Evolutionary conservation across 176 grass and related monocot genomes (phyloP).

Genomic region (Stipa capillata): DNA sequence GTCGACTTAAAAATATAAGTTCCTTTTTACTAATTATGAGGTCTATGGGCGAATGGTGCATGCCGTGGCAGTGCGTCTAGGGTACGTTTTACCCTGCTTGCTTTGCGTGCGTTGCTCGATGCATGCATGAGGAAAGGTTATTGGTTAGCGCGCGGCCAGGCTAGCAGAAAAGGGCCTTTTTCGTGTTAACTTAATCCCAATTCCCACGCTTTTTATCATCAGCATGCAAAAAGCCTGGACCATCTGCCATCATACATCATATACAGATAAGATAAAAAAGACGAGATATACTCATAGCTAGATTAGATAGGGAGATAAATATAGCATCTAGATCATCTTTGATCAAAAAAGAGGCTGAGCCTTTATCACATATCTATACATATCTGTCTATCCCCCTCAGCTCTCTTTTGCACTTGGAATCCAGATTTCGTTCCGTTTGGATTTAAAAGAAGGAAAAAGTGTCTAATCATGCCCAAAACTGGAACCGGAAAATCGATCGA

Average conservation of each 20-base stretch:
- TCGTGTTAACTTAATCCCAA: slow-evolving; percentile 8
- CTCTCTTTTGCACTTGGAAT: slow-evolving; percentile 35
- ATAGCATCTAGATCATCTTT: slow-evolving; percentile 29
- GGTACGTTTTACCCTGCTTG: slow-evolving; percentile 14
- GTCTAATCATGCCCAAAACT: too few relatives aligned
- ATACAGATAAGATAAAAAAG: slow-evolving; percentile 40
- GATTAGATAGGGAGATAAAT: not conserved
- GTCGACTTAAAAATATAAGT: too few relatives aligned
- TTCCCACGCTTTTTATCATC: slow-evolving; percentile 48
- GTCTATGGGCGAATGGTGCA: too few relatives aligned
- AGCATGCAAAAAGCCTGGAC: slow-evolving; percentile 32
- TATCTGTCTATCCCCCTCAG: not conserved
- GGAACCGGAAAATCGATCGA: too few relatives aligned
- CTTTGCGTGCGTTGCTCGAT: not conserved
- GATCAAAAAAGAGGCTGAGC: slow-evolving; percentile 26
- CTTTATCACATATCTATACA: slow-evolving; percentile 25
- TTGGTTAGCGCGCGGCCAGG: not conserved
- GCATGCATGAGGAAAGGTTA: slow-evolving; percentile 37
- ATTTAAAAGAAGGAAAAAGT: not conserved
- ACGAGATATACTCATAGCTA: slow-evolving; percentile 10
- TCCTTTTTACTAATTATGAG: too few relatives aligned
- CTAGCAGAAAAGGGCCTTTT: slow-evolving; percentile 38
- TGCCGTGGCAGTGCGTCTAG: slow-evolving; percentile 23
- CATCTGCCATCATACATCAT: slow-evolving; percentile 7
- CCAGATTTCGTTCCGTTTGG: slow-evolving; percentile 35